These are phyloP conservation scores for Populus hybrid DNA, from an alignment of 441 rosid species.

Conservation along the genomic window DNA sequence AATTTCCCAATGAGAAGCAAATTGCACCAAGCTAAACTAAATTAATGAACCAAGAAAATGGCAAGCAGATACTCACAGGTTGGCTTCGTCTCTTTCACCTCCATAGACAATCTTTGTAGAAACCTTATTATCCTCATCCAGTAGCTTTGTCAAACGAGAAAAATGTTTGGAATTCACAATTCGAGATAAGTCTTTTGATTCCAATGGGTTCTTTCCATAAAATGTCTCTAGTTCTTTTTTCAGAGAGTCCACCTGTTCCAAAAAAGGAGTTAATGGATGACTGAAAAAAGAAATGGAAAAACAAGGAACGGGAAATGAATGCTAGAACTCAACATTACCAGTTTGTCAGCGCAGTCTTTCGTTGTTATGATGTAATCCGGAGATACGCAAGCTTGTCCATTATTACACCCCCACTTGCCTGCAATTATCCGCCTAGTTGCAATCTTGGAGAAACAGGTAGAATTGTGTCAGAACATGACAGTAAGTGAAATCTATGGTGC, in stretches of 20 bases:
- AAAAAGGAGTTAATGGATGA: constrained; percentile 17
- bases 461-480: constrained; percentile 8
- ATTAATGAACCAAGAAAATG: constrained; percentile 4
- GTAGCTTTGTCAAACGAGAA: constrained; percentile 58
- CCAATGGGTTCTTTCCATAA: constrained; percentile 76
- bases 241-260: constrained; percentile 57
- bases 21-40: constrained; percentile 5
- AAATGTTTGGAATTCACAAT: constrained; percentile 84
- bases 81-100: constrained; percentile 66
- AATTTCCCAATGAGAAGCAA: not conserved
- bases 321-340: constrained; percentile 38
- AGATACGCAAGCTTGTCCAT: constrained; percentile 77
- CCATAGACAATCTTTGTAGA: constrained; percentile 74
- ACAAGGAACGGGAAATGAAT: not conserved
- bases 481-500: not conserved
- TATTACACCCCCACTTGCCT: constrained; percentile 73
- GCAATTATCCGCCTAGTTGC: constrained; percentile 56
- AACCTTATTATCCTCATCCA: constrained; percentile 81
- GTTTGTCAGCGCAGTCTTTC: constrained; percentile 47
- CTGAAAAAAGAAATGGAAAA: not conserved
- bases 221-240: constrained; percentile 61
- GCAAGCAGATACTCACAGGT: constrained; percentile 55
- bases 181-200: constrained; percentile 79
- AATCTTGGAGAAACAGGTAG: constrained; percentile 36
- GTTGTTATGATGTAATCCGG: constrained; percentile 65